These are phyloP conservation scores for Pestalotiopsis sp. DNA, from an alignment of 2,329 filamentous ascomycete genomes.

Conservation along the genomic window DNA sequence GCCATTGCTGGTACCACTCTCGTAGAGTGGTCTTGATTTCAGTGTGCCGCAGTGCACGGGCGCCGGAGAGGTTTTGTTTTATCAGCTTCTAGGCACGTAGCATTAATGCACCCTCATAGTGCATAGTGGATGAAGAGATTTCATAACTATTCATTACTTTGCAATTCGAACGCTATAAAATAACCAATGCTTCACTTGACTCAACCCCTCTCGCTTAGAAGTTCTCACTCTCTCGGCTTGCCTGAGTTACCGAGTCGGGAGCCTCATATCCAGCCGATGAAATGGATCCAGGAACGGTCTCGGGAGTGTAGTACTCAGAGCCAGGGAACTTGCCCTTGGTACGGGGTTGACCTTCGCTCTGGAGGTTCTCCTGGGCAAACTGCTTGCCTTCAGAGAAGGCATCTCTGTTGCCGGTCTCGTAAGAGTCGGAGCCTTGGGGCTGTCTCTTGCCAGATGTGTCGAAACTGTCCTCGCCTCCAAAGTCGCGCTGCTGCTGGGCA, in stretches of 20 bases:
- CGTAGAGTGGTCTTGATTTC: no score
- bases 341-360: constrained; percentile 31
- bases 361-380: constrained; percentile 40
- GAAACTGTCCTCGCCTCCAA: constrained; percentile 39
- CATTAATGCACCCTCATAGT: no score
- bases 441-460: constrained; percentile 14
- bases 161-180: neutral
- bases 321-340: constrained; percentile 43
- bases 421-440: constrained; percentile 2
- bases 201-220: constrained; percentile 1
- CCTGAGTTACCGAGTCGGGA: constrained; percentile 42
- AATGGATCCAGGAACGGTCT: constrained; percentile 44
- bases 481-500: constrained; percentile 26
- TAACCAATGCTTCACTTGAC: neutral
- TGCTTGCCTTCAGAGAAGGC: constrained; percentile 39
- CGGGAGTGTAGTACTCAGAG: constrained; percentile 41
- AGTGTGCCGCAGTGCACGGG: no score
- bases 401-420: constrained; percentile 16
- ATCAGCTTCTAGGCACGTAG: no score
- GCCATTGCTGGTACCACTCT: neutral
- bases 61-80: no score
- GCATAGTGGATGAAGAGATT: no score
- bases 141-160: neutral
- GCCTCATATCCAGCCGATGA: constrained; percentile 44
- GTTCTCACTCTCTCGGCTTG: constrained; percentile 28